Base-by-base conservation (phyloP, 345 rosid genomes). In the Noccaea caerulescens region DNA sequence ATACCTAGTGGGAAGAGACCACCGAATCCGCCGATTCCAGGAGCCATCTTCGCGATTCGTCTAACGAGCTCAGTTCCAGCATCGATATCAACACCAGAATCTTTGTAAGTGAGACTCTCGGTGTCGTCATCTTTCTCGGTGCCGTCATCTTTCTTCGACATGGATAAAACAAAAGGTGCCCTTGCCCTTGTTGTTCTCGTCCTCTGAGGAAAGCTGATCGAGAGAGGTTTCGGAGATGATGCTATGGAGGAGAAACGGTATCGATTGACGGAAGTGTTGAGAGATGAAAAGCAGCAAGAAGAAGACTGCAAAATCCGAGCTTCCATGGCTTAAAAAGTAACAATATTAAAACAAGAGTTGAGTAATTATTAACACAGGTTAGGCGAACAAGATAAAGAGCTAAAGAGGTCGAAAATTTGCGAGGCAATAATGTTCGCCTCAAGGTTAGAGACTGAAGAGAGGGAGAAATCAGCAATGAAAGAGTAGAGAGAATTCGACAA, bases 11-110 rank as follows among this genome's bases (percentile, higher is more conserved):
- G 96, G 76, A 69, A 89, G 66, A 89, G 93, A 30, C 97, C 98
- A 41, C 96, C 98, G 55, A 94, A 94, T 44, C 97, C 99, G 37
- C 97, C 98, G 41, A 91, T 88, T 47, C 92, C 93, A 43, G 93
- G 97, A 30, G 93, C 92, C 97, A 94, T 89, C 71, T 88, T 89
- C 0, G 93, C 92, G 49, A 91, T 94, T 74, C 98, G 80, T 64
- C 69, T 63, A 47, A 91, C 93, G 55, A 94, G 99, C 71, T 94
- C 97, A 5, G 93, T 49, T 42, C 98, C 96, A 12, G 99, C 96
- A 81, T 94, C 95, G 33, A 90, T 92, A 75, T 92, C 95, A n/a
- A 92, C 96, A 56, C 98, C 95, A 8, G 97, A 88, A 5, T 83
- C 96, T 79, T 88, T 88, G 73, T 91, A 88, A 0, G 84, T 94